A percentile compares a stretch with the other conserved stretches of the same genome.
Conservation (phyloP, 352 stramenopile genomes). For the Chrysophaeum taylorii region DNA sequence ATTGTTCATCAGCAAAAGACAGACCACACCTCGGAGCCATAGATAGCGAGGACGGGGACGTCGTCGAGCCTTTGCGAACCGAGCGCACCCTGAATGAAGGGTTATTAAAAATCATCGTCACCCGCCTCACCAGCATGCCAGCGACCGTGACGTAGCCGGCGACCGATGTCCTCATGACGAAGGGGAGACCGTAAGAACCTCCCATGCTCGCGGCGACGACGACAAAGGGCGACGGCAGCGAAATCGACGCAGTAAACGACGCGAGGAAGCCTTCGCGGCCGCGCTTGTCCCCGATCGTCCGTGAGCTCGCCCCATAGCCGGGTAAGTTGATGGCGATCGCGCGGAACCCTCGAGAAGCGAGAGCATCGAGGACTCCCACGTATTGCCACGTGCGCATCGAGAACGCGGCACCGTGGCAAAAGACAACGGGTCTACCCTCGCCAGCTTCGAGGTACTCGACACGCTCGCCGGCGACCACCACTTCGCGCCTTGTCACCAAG, state of each 20-base stretch:
- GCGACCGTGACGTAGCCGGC: neutral
- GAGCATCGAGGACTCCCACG: slow-evolving; percentile 1
- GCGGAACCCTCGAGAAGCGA: neutral
- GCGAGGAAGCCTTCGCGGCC: slow-evolving; percentile 3
- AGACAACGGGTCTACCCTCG: neutral
- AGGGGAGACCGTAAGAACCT: slow-evolving; percentile 2
- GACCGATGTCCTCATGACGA: neutral
- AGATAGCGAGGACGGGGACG: neutral
- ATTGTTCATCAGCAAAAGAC: too few species aligned
- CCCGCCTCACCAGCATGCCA: neutral
- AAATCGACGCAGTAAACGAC: neutral
- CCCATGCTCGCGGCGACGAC: neutral
- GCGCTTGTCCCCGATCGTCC: neutral
- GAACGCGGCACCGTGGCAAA: slow-evolving; percentile 7
- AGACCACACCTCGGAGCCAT: slow-evolving; percentile 4
- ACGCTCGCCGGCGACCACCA: neutral
- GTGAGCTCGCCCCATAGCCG: neutral
- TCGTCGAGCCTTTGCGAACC: too few species aligned
- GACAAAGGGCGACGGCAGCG: neutral
- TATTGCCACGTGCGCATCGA: neutral
- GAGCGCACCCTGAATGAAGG: too few species aligned
- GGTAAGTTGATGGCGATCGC: slow-evolving; percentile 1
- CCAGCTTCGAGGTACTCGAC: slow-evolving; percentile 3
- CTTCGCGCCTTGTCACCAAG: too few species aligned
- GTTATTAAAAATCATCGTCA: neutral